phyloP scores from a whole-genome alignment of 2,329 filamentous ascomycete species.

The Penicillium sp. region DNA sequence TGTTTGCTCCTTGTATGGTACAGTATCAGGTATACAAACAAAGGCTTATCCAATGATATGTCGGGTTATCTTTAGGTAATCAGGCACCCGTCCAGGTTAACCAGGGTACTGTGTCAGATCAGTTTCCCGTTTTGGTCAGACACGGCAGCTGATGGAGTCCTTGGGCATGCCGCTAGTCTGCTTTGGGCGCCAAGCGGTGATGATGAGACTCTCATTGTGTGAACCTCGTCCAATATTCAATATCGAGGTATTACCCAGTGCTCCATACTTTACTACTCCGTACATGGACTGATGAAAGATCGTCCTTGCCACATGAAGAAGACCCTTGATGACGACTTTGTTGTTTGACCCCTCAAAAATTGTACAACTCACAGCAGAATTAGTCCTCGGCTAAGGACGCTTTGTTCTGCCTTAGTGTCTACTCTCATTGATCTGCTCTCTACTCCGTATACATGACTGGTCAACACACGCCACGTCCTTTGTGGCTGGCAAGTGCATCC shows the following conservation, averaged over 20 bases:
- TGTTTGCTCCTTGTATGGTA: slow-evolving; percentile 9
- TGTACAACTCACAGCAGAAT: neutral
- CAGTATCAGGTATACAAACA: neutral
- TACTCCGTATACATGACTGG: neutral
- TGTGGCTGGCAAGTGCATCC: slow-evolving; percentile 1
- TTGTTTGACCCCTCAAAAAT: slow-evolving; percentile 1
- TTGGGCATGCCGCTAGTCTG: slow-evolving; percentile 1
- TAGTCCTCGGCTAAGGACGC: neutral
- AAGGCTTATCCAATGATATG: slow-evolving; percentile 4
- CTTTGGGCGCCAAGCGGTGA: neutral
- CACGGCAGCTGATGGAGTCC: slow-evolving; percentile 9
- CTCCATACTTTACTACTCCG: neutral
- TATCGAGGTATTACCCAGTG: neutral
- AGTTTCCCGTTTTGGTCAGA: slow-evolving; percentile 10
- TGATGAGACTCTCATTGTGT: slow-evolving; percentile 4
- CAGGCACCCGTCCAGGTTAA: slow-evolving; percentile 12
- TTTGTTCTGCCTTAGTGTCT: neutral
- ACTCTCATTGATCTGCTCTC: neutral
- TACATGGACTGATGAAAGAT: neutral
- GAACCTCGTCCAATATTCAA: neutral
- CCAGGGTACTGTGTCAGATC: slow-evolving; percentile 13
- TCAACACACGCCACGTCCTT: slow-evolving; percentile 1
- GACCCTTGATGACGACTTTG: slow-evolving; percentile 4
- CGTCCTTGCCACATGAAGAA: slow-evolving; percentile 2
- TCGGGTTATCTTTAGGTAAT: slow-evolving; percentile 7